Base-by-base conservation (phyloP, 2,329 filamentous ascomycete genomes). In the Cytospora chrysosperma region DNA sequence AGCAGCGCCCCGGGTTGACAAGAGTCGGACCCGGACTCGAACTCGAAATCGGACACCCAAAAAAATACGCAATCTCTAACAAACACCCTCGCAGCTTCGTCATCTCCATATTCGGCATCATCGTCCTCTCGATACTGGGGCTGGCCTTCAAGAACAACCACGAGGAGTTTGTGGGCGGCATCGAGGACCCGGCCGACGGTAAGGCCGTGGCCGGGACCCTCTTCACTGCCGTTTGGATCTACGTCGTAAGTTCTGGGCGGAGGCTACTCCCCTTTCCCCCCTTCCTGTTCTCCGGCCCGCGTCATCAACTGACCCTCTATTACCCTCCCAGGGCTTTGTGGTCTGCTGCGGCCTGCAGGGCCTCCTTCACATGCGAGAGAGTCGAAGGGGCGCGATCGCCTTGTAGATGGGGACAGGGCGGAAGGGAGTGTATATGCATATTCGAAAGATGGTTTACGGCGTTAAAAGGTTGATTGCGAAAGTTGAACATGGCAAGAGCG, bases 291-390 rank as follows among this genome's bases (percentile, higher is more conserved):
- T 12, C n/a, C 13, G 40, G 56, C 24, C 10, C n/a, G 17, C 30
- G 26, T n/a, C 50, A 27, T 10, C 30, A 32, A 47, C 26, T 50
- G 56, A 51, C 15, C 13, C 4, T 30, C 28, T 30, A 9, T 59
- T 55, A 2, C 24, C 37, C 3, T 59, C 26, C 24, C 68, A 96
- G 93, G 88, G 84, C 21, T 98, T 98, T 82, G 85, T 97, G 62
- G 83, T 96, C 57, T 97, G 96, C 79, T 98, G 94, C 78, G 91
- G 89, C 63, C 86, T 93, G 69, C 94, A 98, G 76, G 94, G 93
- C 67, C 86, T 90, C 73, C 84, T 97, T 66, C 93, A 98, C 77
- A 79, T 92, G 71, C 88, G 92, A 76, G 89, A 93, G 76, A 92
- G 87, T 77, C 85, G 91, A 76, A 84, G 90, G 74, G 93, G 93